These are phyloP conservation scores for Sporothrix brasiliensis DNA, from an alignment of 2,329 filamentous ascomycete species.

Conservation along the genomic window DNA sequence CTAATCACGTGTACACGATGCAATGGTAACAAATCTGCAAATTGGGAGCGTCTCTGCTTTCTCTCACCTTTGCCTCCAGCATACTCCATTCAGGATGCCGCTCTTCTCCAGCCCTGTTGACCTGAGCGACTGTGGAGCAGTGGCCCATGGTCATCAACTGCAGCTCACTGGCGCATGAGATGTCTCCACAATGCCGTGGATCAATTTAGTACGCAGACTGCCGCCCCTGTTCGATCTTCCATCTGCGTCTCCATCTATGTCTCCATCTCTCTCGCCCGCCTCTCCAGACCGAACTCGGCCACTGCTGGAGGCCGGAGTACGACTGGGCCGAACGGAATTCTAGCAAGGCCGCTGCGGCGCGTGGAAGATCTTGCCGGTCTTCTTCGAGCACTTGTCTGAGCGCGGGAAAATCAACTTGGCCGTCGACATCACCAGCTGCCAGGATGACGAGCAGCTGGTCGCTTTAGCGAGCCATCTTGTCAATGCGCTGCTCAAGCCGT, in stretches of 20 bases:
- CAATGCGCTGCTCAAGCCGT: slow-evolving; percentile 29
- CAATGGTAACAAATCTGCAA: too few relatives aligned
- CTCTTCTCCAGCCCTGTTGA: too few relatives aligned
- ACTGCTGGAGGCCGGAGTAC: neutral
- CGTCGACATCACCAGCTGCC: neutral
- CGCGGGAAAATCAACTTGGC: neutral
- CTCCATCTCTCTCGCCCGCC: neutral
- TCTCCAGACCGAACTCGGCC: neutral
- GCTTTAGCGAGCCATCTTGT: slow-evolving; percentile 27
- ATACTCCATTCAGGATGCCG: too few relatives aligned
- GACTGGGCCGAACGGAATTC: neutral
- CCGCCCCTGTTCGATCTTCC: neutral
- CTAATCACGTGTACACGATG: too few relatives aligned
- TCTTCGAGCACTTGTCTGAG: slow-evolving; percentile 48
- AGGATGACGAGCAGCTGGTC: slow-evolving; percentile 22
- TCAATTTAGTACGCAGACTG: neutral
- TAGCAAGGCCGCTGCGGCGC: neutral
- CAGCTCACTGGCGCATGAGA: too few relatives aligned
- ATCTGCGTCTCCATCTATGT: neutral
- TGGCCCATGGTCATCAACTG: too few relatives aligned
- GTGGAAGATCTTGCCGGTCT: slow-evolving; percentile 45
- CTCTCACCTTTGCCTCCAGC: too few relatives aligned
- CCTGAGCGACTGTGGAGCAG: too few relatives aligned
- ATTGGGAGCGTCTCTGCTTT: too few relatives aligned
- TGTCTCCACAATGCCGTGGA: neutral